Evolutionary conservation across 2,329 filamentous ascomycete species (phyloP), one percentile per base, ranked within the genome.

Genomic region (Biscogniauxia sp.): DNA sequence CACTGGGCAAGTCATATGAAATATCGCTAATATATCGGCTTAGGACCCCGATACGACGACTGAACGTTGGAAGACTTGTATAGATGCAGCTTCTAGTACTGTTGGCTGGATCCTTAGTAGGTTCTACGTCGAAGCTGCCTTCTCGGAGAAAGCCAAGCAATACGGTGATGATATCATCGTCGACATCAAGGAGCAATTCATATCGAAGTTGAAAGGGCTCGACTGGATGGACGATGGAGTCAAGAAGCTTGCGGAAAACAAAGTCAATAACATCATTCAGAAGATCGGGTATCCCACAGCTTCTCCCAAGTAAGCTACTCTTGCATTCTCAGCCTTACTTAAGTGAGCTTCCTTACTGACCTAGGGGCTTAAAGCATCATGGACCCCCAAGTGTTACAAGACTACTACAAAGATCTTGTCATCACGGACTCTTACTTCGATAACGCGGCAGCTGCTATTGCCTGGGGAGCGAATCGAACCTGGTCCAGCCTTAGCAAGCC

Each of bases 101-200:
- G 72, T 91, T 20, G 83, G 83, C 2, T 91, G 88, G 88, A 87
- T 89, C 54, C 75, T 90, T 17, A 88, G 87, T 69, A 84, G 87
- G 20, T 91, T 91, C 76, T 92, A 88, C 64, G 80, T 91, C 1
- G 83, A 91, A 63, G 84, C 85, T 54, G 82, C 87, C 1, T 92
- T 91, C 68, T 85, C 87, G 0, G 81, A 87, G 13, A 82, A 85
- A 20, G 87, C 87, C 0, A 89, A 90, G 70, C 75, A 84, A 3
- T 84, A 90, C 53, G 88, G 88, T 17, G 86, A 91, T 60, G 81
- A 86, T 57, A 87, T 93, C 65, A 83, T 91, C n/a, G 82, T 83
- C 9, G 86, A 90, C 64, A 88, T 92, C 70, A 90, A 89, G 72
- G 78, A 82, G 17, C 81, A 85, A 20, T 92, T 91, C 67, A 81